These are phyloP conservation scores for Irpex sp. DNA, from an alignment of 1,284 basidiomycete genomes.

Conservation along the genomic window DNA sequence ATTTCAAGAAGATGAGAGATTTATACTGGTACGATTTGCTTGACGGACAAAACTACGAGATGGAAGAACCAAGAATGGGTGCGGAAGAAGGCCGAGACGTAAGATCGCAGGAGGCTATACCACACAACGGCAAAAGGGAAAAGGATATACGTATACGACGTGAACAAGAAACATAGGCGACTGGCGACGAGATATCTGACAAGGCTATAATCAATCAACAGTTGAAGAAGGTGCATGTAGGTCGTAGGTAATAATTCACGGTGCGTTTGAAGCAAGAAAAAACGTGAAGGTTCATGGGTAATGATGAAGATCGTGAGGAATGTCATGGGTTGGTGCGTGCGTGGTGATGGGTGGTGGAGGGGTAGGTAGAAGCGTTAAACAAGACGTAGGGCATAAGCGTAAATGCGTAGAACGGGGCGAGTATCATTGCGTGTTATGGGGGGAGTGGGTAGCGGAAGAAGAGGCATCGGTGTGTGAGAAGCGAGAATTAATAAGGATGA, in stretches of 20 bases:
- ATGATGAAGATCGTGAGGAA: background rate
- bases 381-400: background rate
- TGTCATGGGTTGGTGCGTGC: background rate
- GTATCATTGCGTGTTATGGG: background rate
- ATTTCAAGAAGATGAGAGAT: background rate
- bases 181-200: background rate
- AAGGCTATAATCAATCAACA: background rate
- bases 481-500: background rate
- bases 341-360: background rate
- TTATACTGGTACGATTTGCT: background rate
- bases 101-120: background rate
- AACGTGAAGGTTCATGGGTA: constrained; percentile 4
- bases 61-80: background rate
- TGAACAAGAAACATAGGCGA: background rate
- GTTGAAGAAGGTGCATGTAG: background rate
- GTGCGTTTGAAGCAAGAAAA: background rate
- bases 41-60: background rate
- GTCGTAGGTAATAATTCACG: background rate
- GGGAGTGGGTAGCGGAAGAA: background rate
- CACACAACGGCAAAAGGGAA: background rate
- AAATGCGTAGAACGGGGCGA: background rate
- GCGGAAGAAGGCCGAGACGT: background rate
- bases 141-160: background rate
- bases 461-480: background rate
- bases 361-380: background rate